A percentile compares a stretch with the other conserved stretches of the same genome.
Conservation (phyloP, 768 basidiomycete genomes). For the Leucocoprinus leucothites region DNA sequence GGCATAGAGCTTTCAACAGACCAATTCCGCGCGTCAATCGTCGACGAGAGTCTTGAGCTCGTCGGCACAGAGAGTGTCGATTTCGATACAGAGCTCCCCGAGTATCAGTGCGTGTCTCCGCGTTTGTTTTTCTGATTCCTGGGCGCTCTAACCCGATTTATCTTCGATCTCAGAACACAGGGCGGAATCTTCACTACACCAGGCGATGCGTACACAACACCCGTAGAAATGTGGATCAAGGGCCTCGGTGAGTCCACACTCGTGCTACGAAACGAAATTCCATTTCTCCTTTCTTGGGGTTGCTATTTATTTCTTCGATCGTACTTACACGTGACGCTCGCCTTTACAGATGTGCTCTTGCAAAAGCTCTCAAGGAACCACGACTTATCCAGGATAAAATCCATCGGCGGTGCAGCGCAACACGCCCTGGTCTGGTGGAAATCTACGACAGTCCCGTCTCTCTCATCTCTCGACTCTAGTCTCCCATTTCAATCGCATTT, state of each 20-base stretch:
- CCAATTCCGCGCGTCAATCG: slow-evolving; percentile 78
- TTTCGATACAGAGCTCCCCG: slow-evolving; percentile 75
- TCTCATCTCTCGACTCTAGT: slow-evolving; percentile 71
- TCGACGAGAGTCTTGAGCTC: slow-evolving; percentile 80
- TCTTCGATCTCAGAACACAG: slow-evolving; percentile 54
- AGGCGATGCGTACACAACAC: slow-evolving; percentile 84
- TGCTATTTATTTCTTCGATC: slow-evolving; percentile 21
- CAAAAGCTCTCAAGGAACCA: slow-evolving; percentile 70
- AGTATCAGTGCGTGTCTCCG: slow-evolving; percentile 69
- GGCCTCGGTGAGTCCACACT: slow-evolving; percentile 60
- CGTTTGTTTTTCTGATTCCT: slow-evolving; percentile 8
- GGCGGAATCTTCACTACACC: slow-evolving; percentile 86
- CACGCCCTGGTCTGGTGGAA: slow-evolving; percentile 89
- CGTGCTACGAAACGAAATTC: slow-evolving; percentile 44
- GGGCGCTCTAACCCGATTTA: slow-evolving; percentile 14
- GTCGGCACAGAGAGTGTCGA: slow-evolving; percentile 81
- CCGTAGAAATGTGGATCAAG: slow-evolving; percentile 90
- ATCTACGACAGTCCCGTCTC: slow-evolving; percentile 66
- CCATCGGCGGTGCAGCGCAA: slow-evolving; percentile 79
- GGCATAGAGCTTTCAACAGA: slow-evolving; percentile 85
- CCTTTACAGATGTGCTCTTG: slow-evolving; percentile 61
- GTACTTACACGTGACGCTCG: slow-evolving; percentile 27
- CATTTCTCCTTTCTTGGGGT: slow-evolving; percentile 42
- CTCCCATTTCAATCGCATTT: slow-evolving; percentile 70
- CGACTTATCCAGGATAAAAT: slow-evolving; percentile 68